Conservation (phyloP, 1,284 basidiomycete species). For the Pholiota adiposa region DNA sequence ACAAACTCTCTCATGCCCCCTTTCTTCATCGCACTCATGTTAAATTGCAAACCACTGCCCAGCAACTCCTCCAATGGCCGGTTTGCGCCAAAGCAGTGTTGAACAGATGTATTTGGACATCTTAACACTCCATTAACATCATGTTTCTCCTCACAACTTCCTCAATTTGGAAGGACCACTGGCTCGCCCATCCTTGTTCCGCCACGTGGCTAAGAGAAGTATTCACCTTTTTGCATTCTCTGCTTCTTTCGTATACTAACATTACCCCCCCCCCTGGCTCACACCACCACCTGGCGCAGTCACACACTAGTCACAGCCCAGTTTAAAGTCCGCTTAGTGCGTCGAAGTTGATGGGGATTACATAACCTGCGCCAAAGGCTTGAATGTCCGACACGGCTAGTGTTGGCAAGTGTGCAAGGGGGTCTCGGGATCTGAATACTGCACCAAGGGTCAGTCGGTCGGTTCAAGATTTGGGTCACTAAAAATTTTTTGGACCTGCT, state of each 20-base stretch:
- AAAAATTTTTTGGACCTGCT: no score
- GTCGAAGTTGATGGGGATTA: no score
- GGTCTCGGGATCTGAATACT: no score
- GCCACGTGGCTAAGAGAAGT: constrained; percentile 6
- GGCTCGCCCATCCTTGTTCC: neutral
- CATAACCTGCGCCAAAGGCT: no score
- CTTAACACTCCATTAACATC: constrained; percentile 30
- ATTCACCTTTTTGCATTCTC: neutral
- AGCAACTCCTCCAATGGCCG: constrained; percentile 21
- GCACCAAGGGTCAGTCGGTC: no score
- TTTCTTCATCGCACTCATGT: constrained; percentile 31
- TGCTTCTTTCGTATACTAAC: neutral
- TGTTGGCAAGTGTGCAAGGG: no score
- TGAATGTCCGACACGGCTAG: no score
- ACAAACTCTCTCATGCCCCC: constrained; percentile 14
- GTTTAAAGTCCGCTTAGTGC: no score
- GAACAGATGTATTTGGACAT: constrained; percentile 27
- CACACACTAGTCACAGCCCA: no score
- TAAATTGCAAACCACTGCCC: constrained; percentile 33
- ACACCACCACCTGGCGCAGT: no score
- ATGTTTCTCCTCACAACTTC: constrained; percentile 19
- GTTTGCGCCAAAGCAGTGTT: constrained; percentile 35
- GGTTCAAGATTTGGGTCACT: no score
- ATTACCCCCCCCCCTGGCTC: no score
- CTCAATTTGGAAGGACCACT: constrained; percentile 27